Evolutionary conservation across 2,329 filamentous ascomycete genomes (phyloP).

Genomic region (Plectosphaerella plurivora): DNA sequence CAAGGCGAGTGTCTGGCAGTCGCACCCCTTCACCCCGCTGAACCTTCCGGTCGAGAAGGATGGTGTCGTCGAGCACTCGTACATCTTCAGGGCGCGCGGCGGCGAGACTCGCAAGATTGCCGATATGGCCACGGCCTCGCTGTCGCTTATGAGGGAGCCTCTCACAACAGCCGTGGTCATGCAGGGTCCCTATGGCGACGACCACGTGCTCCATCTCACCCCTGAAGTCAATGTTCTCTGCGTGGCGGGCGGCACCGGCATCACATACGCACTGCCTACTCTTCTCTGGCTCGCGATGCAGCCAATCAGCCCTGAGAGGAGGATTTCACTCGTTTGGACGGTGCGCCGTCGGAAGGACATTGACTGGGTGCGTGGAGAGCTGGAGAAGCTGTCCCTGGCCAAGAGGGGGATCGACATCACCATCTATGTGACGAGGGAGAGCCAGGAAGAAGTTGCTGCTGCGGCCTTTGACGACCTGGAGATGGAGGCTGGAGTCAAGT

Average conservation of each 20-base stretch:
- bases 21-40: conserved; percentile 65
- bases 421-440: too few relatives aligned
- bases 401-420: too few relatives aligned
- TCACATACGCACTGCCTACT: conserved; percentile 36
- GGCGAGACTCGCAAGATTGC: conserved; percentile 58
- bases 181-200: conserved; percentile 59
- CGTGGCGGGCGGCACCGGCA: conserved; percentile 34
- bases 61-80: conserved; percentile 43
- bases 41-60: conserved; percentile 39
- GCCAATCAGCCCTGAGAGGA: too few relatives aligned
- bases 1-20: conserved; percentile 64
- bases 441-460: too few relatives aligned
- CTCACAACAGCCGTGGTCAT: conserved; percentile 52
- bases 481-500: too few relatives aligned
- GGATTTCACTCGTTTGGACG: too few relatives aligned
- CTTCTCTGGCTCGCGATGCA: conserved; percentile 24
- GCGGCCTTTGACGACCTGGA: too few relatives aligned
- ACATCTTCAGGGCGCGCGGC: conserved; percentile 51
- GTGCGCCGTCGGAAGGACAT: too few relatives aligned
- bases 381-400: too few relatives aligned
- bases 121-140: conserved; percentile 26
- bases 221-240: conserved; percentile 32
- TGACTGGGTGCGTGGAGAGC: too few relatives aligned
- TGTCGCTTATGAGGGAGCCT: neutral
- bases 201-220: conserved; percentile 33